A percentile compares a stretch with the other conserved stretches of the same genome.
These are phyloP conservation scores for Conoideocrella luteorostrata DNA, from an alignment of 2,329 filamentous ascomycete genomes.

Conservation along the genomic window DNA sequence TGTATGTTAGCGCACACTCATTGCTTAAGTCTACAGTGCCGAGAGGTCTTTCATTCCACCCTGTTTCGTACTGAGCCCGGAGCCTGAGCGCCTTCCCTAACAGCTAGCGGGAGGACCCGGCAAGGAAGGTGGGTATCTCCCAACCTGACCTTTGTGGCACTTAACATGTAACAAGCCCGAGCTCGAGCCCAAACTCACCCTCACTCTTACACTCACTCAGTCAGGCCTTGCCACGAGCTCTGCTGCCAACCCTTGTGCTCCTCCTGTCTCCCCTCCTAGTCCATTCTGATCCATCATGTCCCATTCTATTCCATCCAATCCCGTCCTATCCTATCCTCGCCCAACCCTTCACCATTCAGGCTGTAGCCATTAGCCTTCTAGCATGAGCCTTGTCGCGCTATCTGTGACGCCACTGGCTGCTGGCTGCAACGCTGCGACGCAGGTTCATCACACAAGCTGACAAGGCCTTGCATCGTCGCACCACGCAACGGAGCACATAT, in stretches of 20 bases:
- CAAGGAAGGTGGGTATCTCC: conserved; percentile 4
- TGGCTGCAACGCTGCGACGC: neutral
- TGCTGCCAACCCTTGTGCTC: neutral
- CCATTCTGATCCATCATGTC: neutral
- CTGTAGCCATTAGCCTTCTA: too few relatives aligned
- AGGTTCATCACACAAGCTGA: conserved; percentile 7
- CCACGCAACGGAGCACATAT: conserved; percentile 3
- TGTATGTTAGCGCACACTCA: neutral
- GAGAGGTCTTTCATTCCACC: neutral
- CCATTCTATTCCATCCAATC: neutral
- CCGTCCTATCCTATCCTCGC: neutral
- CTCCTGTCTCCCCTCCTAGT: too few relatives aligned
- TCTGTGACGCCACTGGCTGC: neutral
- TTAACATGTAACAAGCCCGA: neutral
- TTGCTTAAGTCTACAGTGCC: neutral
- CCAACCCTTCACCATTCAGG: neutral
- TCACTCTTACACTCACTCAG: too few relatives aligned
- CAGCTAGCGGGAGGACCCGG: conserved; percentile 10
- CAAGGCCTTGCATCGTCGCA: conserved; percentile 4
- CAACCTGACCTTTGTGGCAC: neutral
- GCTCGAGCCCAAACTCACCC: neutral
- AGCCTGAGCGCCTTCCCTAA: neutral
- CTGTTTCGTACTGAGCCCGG: neutral
- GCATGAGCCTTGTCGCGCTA: neutral
- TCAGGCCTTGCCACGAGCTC: conserved; percentile 3